Conservation (phyloP, 352 stramenopile genomes). For the Phytopythium vexans region DNA sequence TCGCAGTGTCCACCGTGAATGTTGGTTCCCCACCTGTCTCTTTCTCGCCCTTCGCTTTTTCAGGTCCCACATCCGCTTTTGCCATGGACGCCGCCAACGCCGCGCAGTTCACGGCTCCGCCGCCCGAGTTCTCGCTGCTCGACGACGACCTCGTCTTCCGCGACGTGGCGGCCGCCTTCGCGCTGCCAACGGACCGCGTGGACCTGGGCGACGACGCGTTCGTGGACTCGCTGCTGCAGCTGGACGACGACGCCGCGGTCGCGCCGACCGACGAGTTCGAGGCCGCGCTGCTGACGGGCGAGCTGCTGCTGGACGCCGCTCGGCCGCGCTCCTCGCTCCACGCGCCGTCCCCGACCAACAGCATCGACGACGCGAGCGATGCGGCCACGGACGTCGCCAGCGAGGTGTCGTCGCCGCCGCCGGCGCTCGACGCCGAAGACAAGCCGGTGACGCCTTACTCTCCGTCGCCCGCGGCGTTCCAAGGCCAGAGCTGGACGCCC, state of each 20-base stretch:
- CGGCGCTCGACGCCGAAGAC: slow-evolving; percentile 20
- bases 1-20: too few species aligned
- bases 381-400: slow-evolving; percentile 36
- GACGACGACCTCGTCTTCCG: slow-evolving; percentile 47
- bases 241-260: slow-evolving; percentile 15
- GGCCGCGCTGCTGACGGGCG: slow-evolving; percentile 15
- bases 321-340: slow-evolving; percentile 8
- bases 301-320: slow-evolving; percentile 14
- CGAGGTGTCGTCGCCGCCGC: slow-evolving; percentile 46
- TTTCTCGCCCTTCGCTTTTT: neutral
- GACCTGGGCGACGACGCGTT: slow-evolving; percentile 11
- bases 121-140: slow-evolving; percentile 30
- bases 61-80: neutral
- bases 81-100: slow-evolving; percentile 3
- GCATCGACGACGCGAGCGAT: slow-evolving; percentile 21
- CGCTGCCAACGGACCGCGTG: slow-evolving; percentile 1
- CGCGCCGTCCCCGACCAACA: slow-evolving; percentile 6
- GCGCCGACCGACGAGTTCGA: slow-evolving; percentile 13
- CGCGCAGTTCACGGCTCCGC: slow-evolving; percentile 2
- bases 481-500: slow-evolving; percentile 2
- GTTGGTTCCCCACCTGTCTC: neutral
- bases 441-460: slow-evolving; percentile 17
- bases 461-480: neutral
- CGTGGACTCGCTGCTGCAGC: slow-evolving; percentile 44
- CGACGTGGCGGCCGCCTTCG: slow-evolving; percentile 24